These are phyloP conservation scores for Coemansia sp. DNA, from an alignment of 192 early-diverging fungal species.

Conservation along the genomic window DNA sequence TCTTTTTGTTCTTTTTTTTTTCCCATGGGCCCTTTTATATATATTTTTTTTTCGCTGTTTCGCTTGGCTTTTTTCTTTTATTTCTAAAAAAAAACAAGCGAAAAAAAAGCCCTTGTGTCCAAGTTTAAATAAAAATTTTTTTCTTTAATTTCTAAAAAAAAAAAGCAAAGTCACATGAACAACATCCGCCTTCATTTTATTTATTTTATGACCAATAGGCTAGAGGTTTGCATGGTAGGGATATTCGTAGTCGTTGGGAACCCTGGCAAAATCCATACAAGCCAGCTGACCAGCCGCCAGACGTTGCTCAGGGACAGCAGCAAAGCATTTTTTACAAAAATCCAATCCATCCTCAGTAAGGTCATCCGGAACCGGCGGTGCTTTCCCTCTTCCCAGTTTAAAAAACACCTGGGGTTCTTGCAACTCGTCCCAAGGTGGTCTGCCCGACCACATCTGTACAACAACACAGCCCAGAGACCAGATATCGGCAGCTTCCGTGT, in stretches of 20 bases:
- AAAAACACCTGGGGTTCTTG: conserved; percentile 62
- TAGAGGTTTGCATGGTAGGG: conserved; percentile 18
- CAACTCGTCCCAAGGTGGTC: conserved; percentile 66
- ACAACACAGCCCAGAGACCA: conserved; percentile 88
- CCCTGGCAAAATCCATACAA: conserved; percentile 69
- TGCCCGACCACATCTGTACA: conserved; percentile 93
- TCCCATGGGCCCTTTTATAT: no score
- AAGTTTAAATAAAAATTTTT: no score
- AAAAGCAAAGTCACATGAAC: neutral
- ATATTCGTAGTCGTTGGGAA: conserved; percentile 42
- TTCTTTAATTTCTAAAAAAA: neutral
- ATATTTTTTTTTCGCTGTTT: no score
- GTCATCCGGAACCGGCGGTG: conserved; percentile 77
- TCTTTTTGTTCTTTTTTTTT: conserved; percentile 2
- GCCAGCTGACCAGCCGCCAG: conserved; percentile 76
- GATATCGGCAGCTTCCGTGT: conserved; percentile 92
- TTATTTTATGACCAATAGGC: neutral
- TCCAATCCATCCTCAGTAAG: conserved; percentile 67
- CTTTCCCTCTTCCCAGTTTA: conserved; percentile 75
- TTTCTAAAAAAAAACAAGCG: no score
- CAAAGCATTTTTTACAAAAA: conserved; percentile 78
- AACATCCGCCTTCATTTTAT: neutral
- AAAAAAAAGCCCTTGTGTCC: no score
- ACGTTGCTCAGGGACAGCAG: conserved; percentile 71
- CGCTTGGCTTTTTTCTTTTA: no score